phyloP scores from a whole-genome alignment of 768 basidiomycete genomes.

The Daedalea quercina region DNA sequence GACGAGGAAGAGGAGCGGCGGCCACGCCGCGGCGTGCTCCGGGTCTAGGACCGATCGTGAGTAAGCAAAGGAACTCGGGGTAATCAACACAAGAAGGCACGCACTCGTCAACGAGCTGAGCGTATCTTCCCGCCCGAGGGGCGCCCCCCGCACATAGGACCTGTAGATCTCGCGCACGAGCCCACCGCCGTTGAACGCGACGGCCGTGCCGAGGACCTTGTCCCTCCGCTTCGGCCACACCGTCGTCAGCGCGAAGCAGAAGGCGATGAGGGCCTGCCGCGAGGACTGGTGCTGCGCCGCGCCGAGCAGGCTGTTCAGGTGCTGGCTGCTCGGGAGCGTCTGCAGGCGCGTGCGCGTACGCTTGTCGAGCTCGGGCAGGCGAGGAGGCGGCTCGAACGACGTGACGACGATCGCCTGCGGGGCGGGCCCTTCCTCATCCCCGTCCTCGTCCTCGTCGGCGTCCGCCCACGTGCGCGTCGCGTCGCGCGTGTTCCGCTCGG shows the following conservation, averaged over 20 bases:
- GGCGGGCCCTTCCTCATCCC: constrained; percentile 12
- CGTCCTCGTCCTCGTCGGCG: constrained; percentile 23
- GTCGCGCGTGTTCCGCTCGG: constrained; percentile 12
- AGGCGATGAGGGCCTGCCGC: constrained; percentile 43
- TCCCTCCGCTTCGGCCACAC: constrained; percentile 58
- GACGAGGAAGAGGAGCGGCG: constrained; percentile 67
- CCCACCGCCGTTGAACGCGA: constrained; percentile 47
- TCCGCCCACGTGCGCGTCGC: constrained; percentile 5
- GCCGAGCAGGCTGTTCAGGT: constrained; percentile 49
- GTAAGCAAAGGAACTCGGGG: background rate
- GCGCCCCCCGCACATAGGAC: constrained; percentile 50
- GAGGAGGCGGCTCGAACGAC: constrained; percentile 21
- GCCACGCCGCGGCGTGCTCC: constrained; percentile 44
- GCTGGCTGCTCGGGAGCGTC: constrained; percentile 44
- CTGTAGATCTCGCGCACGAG: constrained; percentile 74
- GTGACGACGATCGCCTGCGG: constrained; percentile 33
- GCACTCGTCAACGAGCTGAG: constrained; percentile 32
- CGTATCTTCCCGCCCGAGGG: constrained; percentile 54
- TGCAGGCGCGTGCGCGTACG: constrained; percentile 59
- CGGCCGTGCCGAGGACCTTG: constrained; percentile 47
- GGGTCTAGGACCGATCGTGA: constrained; percentile 31
- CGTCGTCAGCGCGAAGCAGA: constrained; percentile 49
- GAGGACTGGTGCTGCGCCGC: constrained; percentile 33
- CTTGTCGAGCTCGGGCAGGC: constrained; percentile 42
- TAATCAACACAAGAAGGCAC: constrained; percentile 9